Base-by-base conservation (phyloP, 2,329 filamentous ascomycete species). In the Cercospora sp. region DNA sequence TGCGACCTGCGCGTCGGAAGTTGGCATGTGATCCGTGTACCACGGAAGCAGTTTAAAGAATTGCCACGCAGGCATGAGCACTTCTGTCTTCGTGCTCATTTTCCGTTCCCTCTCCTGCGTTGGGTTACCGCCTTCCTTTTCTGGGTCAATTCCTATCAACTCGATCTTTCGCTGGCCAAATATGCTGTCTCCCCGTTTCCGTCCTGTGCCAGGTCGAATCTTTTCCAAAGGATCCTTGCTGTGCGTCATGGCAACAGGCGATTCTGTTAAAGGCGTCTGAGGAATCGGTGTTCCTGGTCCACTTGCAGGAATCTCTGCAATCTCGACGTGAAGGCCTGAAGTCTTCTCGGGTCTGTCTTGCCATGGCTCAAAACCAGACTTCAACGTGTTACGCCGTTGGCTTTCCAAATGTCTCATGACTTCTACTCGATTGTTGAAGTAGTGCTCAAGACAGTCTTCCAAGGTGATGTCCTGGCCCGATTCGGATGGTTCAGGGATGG, bases 51-150 rank as follows among this genome's bases (percentile, higher is more conserved):
- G 83, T 75, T 91, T 93, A 81, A 97, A 98, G 77, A 98, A 97
- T 76, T 97, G 94, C 93, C 94, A 98, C 1, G 95, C 95, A 43
- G 94, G 94, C 83, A 98, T 97, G 67, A 94, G 90, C 13, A 98
- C 91, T 74, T 97, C 94, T 76, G 94, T 97, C 71, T 86, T 73
- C 10, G 75, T 75, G 70, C 75, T 75, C 68, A 77, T 67, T 66
- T 77, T 75, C 40, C 76, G 60, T 45, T 70, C 66, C 61, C 72
- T 69, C 61, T 76, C 70, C 9, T 65, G 60, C 9, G 80, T 78
- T 63, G 81, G 81, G 45, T 82, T 61, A 6, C 67, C 34, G 21
- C 69, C 65, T 5, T 72, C 66, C 86, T 71, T 89, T 85, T 63
- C 76, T 40, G 77, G 70, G 61, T 81, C 80, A 13, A 75, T 66